Conservation (phyloP, 2,329 filamentous ascomycete genomes). For the Monilinia polystroma region DNA sequence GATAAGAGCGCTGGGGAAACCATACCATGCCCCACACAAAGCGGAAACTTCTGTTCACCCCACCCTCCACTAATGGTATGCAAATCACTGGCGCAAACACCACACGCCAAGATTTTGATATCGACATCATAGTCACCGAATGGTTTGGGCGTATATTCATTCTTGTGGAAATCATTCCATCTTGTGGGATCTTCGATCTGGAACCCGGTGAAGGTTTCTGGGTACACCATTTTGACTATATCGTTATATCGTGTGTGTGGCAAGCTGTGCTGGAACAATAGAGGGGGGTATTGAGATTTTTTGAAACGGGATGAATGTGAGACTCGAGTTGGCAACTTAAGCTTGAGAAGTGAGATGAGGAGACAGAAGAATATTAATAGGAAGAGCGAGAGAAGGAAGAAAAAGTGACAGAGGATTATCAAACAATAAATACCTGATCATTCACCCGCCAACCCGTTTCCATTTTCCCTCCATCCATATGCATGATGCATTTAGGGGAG, state of each 20-base stretch:
- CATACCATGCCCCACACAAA: slow-evolving; percentile 51
- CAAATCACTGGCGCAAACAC: slow-evolving; percentile 71
- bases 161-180: slow-evolving; percentile 40
- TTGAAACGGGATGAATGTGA: background rate
- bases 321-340: background rate
- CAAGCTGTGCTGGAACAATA: background rate
- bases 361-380: background rate
- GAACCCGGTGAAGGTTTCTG: slow-evolving; percentile 61
- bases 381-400: background rate
- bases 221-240: slow-evolving; percentile 42
- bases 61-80: slow-evolving; percentile 65
- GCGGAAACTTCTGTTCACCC: slow-evolving; percentile 51
- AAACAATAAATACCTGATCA: slow-evolving; percentile 16
- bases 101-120: slow-evolving; percentile 80
- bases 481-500: background rate
- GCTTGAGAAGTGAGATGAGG: background rate
- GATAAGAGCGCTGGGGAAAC: background rate
- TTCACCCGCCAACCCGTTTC: slow-evolving; percentile 6
- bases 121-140: slow-evolving; percentile 87
- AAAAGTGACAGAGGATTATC: background rate
- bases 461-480: background rate
- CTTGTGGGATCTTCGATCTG: slow-evolving; percentile 47
- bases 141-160: slow-evolving; percentile 75
- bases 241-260: too few species aligned
- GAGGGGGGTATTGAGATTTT: background rate